Evolutionary conservation across 306 rosid species (phyloP), one percentile per base, ranked within the genome.

Genomic region (Ziziphus jujuba): DNA sequence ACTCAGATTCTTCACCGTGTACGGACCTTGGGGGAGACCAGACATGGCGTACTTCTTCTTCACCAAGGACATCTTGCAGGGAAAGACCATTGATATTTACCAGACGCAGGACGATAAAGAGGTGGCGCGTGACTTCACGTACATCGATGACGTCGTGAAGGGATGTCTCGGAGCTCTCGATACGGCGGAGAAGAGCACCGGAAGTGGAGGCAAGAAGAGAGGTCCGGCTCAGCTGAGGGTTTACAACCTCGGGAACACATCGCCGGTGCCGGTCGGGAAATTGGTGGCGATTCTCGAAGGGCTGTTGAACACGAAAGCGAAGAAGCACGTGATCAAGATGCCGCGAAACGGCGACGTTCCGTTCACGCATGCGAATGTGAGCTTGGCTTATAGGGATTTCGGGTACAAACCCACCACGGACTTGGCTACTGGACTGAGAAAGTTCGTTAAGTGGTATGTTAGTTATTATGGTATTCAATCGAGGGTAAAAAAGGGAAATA

Each of bases 121-220:
- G 81, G 97, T 91, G 78, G 97, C 97, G 83, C 96, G 97, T 84
- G 97, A 91, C 62, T 91, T 88, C 85, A 91, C 97, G 5, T 91
- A 84, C 83, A 87, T 91, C 65, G 97, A 91, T 44, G 97, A 91
- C 24, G 72, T 91, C 3, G 97, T 91, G 0, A 89, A 85, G 7
- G 97, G 96, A 0, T 91, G 97, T 1, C 5, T 91, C 0, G 98
- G 98, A 0, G 90, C 98, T 0, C 53, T 91, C 0, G 98, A 91
- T 36, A 85, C 96, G 10, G 85, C 97, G 34, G 80, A 77, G 81
- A 91, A 82, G 74, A 86, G 92, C 72, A 91, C 96, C 23, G 96
- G 98, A 0, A 87, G 86, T 59, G 95, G 96, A 2, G 95, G 97
- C 0, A 91, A 89, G 84, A 91, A 91, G 80, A 43, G 61, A 0